Base-by-base conservation (phyloP, 306 rosid genomes). In the Castanea mollissima region DNA sequence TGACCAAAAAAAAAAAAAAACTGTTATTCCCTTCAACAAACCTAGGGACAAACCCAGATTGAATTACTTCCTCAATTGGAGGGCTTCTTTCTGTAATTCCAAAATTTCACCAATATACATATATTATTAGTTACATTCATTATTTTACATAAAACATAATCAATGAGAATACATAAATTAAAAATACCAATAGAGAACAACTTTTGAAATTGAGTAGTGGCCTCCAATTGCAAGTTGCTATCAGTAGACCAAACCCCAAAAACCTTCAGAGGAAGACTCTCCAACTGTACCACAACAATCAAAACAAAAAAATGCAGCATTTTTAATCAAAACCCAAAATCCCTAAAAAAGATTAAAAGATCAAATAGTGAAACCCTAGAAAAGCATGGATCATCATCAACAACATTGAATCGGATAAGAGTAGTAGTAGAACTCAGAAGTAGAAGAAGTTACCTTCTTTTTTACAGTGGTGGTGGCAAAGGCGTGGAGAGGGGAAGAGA, bases 61-160 rank as follows among this genome's bases (percentile, higher is more conserved):
- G 97, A 77, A 93, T 93, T 55, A 93, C 98, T 82, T 93, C 98
- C 86, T 93, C 98, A 54, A 93, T 93, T 4, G 98, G 98, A 46
- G 98, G 98, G 87, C 97, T 91, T 18, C 97, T 83, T 73, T 91
- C 98, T 93, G 78, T 69, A 73, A 27, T 32, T 63, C 32, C 73
- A 27, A 55, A 60, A 71, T 56, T 29, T 0, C 32, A n/a, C n/a
- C 55, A 76, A 55, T 21, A 55, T 19, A 44, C 12, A 15, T 0
- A 12, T 12, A 49, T 49, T 2, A 11, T 10, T 16, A 49, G 14
- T 55, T 25, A 55, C n/a, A 59, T 18, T 54, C 19, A 18, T 20
- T 51, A 2, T 76, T 41, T 4, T 55, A 72, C 78, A 74, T n/a
- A 52, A 6, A 20, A 29, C 64, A 72, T 3, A 64, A 86, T 9